Evolutionary conservation across 768 basidiomycete species (phyloP), one percentile per base, ranked within the genome.

Genomic region (Tricholoma furcatifolium): DNA sequence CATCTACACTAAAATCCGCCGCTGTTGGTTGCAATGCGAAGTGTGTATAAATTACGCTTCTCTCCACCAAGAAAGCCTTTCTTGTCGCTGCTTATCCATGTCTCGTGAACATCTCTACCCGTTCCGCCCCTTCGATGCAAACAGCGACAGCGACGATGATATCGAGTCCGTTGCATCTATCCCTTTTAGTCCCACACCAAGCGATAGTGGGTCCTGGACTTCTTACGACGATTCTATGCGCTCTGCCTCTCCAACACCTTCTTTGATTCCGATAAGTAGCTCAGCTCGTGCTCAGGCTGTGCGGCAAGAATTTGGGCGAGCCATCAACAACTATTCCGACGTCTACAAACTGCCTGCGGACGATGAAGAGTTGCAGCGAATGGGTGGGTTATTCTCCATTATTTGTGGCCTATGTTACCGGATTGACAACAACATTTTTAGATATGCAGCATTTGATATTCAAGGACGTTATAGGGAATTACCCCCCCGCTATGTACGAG

Each of bases 321-420:
- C 74, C 30, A 65, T 91, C 40, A 91, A 91, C 69, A 89, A 83
- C 56, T 86, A 87, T 58, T 91, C 89, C 1, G 87, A 91, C 41
- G 77, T 91, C 2, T 92, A 92, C 62, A 78, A 79, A 39, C 72
- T 92, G 23, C 87, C 90, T 11, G 90, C 88, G 23, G 90, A 91
- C 57, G 84, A 86, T 7, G 87, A 89, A 60, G 90, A 91, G 58
- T 68, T 88, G 21, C 76, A 82, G 30, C 79, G 88, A 53, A 77
- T 89, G 34, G 78, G 88, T 88, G 57, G 42, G 80, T 68, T 4
- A 27, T 27, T 27, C n/a, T n/a, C 27, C 27, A 27, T 17, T 24
- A 39, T 17, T 50, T 34, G 21, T 36, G 20, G 46, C 11, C 34
- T 11, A 47, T 34, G 4, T 21, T 31, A 34, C 43, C 10, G 14